A percentile compares a stretch with the other conserved stretches of the same genome.
Conservation (phyloP, 2,329 filamentous ascomycete genomes). For the Diaporthe sp. region DNA sequence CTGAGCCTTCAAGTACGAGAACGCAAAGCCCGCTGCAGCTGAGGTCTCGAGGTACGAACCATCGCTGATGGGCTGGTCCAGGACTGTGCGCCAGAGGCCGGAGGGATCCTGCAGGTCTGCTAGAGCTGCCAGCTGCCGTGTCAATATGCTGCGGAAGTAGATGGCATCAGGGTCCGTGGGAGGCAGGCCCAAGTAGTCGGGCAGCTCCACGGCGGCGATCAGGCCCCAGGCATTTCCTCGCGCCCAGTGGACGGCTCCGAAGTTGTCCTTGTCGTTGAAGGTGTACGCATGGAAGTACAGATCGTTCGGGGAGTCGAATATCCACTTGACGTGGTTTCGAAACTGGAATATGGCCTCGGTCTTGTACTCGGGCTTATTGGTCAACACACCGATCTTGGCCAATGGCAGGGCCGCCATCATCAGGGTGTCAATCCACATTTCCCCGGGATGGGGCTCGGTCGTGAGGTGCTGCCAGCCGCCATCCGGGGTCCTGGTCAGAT, state of each 20-base stretch:
- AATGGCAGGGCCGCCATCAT: conserved; percentile 10
- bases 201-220: conserved; percentile 17
- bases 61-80: not conserved
- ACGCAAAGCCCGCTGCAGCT: not conserved
- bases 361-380: not conserved
- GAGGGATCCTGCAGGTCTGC: conserved; percentile 1
- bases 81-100: conserved; percentile 14
- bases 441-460: not conserved
- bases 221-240: conserved; percentile 16
- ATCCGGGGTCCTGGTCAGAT: conserved; percentile 2
- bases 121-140: not conserved
- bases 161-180: not conserved
- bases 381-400: conserved; percentile 6
- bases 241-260: conserved; percentile 2
- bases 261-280: conserved; percentile 10
- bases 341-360: conserved; percentile 13
- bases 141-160: conserved; percentile 6
- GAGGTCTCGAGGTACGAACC: conserved; percentile 23
- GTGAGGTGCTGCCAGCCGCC: conserved; percentile 26
- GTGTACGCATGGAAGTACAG: conserved; percentile 12
- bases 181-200: not conserved
- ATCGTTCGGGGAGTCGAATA: not conserved
- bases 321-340: conserved; percentile 25
- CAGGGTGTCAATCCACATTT: conserved; percentile 12
- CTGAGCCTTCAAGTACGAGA: conserved; percentile 15